phyloP scores from a whole-genome alignment of 176 grass and related monocot species.

The Pontederia paniculata region DNA sequence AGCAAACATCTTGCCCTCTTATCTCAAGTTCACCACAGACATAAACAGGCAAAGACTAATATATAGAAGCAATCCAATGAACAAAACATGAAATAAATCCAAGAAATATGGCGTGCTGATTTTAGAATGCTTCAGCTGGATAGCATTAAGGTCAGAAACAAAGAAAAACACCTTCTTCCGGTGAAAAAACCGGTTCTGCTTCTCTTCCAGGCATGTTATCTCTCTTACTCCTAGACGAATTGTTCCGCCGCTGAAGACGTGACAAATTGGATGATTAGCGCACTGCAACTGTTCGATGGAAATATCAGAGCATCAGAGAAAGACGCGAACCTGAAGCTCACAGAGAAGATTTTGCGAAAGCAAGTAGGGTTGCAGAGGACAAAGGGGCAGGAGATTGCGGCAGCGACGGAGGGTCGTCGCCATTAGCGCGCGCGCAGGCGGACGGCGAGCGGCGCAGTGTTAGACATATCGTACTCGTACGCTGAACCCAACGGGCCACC shows the following conservation, averaged over 20 bases:
- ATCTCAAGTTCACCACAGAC: no score
- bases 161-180: constrained; percentile 33
- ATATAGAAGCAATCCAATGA: no score
- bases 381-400: neutral
- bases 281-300: constrained; percentile 30
- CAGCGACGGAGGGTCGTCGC: no score
- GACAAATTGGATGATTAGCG: neutral
- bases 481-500: no score
- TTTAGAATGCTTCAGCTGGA: no score
- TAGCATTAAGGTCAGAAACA: neutral
- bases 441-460: no score
- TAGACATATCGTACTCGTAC: no score
- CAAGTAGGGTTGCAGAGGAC: neutral
- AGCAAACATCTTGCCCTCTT: no score
- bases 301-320: constrained; percentile 10
- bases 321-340: neutral
- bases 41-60: no score
- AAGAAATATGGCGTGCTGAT: no score
- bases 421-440: no score
- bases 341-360: neutral
- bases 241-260: constrained; percentile 23
- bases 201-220: neutral
- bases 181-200: constrained; percentile 6
- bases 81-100: no score
- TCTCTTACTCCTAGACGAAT: constrained; percentile 20